These are phyloP conservation scores for Pseudonitzschia pungens DNA, from an alignment of 108 stramenopile genomes.

Conservation along the genomic window DNA sequence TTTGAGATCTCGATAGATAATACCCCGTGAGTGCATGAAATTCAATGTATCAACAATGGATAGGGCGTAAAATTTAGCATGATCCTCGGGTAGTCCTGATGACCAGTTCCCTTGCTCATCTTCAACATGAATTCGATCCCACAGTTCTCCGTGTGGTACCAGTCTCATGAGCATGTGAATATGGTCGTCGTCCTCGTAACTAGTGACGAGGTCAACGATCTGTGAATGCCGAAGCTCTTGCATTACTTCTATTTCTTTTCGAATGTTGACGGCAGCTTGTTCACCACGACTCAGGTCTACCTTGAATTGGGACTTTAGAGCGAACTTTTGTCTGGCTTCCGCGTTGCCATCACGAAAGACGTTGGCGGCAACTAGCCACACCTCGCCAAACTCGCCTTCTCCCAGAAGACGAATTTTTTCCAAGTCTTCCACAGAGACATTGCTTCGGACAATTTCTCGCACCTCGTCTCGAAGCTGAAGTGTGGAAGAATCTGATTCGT, in stretches of 20 bases:
- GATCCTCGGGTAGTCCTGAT: conserved; percentile 60
- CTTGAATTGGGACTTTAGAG: conserved; percentile 72
- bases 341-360: conserved; percentile 61
- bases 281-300: conserved; percentile 9
- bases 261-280: conserved; percentile 65
- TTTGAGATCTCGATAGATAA: conserved; percentile 94
- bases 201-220: conserved; percentile 85
- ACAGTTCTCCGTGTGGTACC: conserved; percentile 84
- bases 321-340: conserved; percentile 68
- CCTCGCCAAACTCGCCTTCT: conserved; percentile 83
- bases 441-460: conserved; percentile 16
- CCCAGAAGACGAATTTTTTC: conserved; percentile 72
- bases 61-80: conserved; percentile 64
- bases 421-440: conserved; percentile 48
- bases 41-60: conserved; percentile 85
- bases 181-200: conserved; percentile 75
- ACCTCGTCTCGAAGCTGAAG: conserved; percentile 17
- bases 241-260: conserved; percentile 84
- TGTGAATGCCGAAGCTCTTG: conserved; percentile 85
- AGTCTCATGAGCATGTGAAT: conserved; percentile 71
- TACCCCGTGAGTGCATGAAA: conserved; percentile 79
- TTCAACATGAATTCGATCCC: conserved; percentile 62
- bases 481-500: background rate
- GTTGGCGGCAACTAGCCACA: conserved; percentile 59
- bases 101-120: conserved; percentile 47